Conservation (phyloP, 2,329 filamentous ascomycete species). For the Diaporthe sp. region DNA sequence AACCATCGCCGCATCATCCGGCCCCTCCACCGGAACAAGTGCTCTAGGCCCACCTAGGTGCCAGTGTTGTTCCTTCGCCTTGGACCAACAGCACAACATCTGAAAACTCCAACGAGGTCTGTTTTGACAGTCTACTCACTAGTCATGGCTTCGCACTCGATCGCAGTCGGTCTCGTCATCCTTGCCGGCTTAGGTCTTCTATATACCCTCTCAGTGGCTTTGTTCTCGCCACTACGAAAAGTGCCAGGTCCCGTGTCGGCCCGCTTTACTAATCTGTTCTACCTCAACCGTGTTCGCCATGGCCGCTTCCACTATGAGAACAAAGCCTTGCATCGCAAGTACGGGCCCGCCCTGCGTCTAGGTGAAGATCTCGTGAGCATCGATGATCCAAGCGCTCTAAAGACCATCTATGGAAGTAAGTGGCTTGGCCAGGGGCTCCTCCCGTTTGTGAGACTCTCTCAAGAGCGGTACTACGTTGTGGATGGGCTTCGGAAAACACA, state of each 20-base stretch:
- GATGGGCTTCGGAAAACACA: background rate
- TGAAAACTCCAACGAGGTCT: background rate
- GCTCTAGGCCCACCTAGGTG: background rate
- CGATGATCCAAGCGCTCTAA: conserved; percentile 53
- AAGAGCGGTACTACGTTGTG: background rate
- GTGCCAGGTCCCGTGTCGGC: conserved; percentile 62
- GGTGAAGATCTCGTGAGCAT: conserved; percentile 58
- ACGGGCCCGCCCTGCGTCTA: conserved; percentile 57
- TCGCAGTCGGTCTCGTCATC: background rate
- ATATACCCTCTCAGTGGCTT: background rate
- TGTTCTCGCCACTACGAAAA: conserved; percentile 51
- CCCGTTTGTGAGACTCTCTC: background rate
- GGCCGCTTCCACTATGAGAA: conserved; percentile 58
- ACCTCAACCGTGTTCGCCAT: conserved; percentile 53
- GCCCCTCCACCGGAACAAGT: conserved; percentile 9
- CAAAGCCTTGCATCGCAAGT: conserved; percentile 55
- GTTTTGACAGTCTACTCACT: background rate
- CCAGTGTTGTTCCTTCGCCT: background rate
- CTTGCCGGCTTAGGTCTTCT: conserved; percentile 7
- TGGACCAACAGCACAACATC: background rate
- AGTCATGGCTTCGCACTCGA: conserved; percentile 5
- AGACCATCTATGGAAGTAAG: conserved; percentile 55
- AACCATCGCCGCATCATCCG: background rate
- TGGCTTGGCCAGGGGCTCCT: background rate
- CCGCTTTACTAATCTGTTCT: conserved; percentile 60